Evolutionary conservation across 148 eudicot species (phyloP).

Genomic region (Cornus controversa): DNA sequence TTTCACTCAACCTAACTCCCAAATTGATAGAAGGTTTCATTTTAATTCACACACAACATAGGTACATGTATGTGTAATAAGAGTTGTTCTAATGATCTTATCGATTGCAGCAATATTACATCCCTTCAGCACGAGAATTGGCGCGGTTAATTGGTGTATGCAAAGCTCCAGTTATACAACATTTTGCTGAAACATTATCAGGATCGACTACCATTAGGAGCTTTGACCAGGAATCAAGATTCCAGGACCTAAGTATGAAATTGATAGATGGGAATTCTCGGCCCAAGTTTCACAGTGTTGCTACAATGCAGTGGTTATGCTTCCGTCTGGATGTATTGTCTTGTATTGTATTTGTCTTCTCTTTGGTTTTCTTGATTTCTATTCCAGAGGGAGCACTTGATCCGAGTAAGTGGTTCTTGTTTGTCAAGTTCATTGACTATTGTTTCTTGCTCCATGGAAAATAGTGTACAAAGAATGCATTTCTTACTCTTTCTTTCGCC

Average conservation of each 20-base stretch:
- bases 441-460: neutral
- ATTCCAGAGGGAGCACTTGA: slow-evolving; percentile 41
- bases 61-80: neutral
- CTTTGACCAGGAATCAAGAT: too few species aligned
- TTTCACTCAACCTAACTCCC: too few species aligned
- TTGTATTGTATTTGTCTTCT: slow-evolving; percentile 42
- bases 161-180: too few species aligned
- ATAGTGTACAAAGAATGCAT: neutral
- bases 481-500: neutral
- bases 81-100: neutral
- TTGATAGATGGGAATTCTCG: slow-evolving; percentile 35
- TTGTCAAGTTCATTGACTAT: neutral
- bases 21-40: neutral
- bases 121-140: too few species aligned
- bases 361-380: slow-evolving; percentile 51
- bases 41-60: neutral
- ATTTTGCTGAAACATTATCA: too few species aligned
- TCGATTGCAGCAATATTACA: slow-evolving; percentile 43
- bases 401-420: slow-evolving; percentile 34
- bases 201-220: too few species aligned
- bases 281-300: slow-evolving; percentile 46
- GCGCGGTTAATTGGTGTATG: too few species aligned
- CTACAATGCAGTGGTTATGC: slow-evolving; percentile 52
- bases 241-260: slow-evolving; percentile 29
- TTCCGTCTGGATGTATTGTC: slow-evolving; percentile 57